Evolutionary conservation across 148 eudicot genomes (phyloP), one percentile per base, ranked within the genome.

Genomic region (Rhododendron henanense): DNA sequence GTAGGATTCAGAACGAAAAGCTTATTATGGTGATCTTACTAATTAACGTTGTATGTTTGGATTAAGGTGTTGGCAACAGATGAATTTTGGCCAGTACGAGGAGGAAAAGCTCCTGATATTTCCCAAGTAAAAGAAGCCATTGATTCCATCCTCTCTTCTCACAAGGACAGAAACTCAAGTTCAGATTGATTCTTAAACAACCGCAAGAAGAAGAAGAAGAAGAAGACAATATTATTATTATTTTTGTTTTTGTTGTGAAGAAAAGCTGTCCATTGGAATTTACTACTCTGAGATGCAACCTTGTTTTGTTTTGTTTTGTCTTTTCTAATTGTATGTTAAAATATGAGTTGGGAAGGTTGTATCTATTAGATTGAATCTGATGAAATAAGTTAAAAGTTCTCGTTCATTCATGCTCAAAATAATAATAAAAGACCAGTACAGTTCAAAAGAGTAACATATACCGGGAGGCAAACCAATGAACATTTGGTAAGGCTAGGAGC

Each of bases 111-210:
- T 25, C 98, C 98, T 0, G 94, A 97, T 45, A 92, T 94, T 6
- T 90, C 94, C 41, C 98, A 97, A 93, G 98, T 97, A 47, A 93
- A 88, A 86, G 98, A 97, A 83, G 98, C 98, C 88, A 94, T 97
- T 81, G 99, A 97, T 87, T 94, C 94, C 78, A 97, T 97, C 31
- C 91, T 97, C 67, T 91, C 94, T 37, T 88, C 98, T 73, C 96
- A 95, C 76, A 90, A 94, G 81, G 91, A 89, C 84, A 87, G 88
- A 85, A 88, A 86, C 77, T 93, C 93, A 37, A 89, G 83, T 81
- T 91, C 92, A 33, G 90, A 88, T 75, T 91, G 82, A 88, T 85
- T 78, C 31, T 39, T 55, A 6, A 71, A 25, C 28, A 39, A 0
- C n/a, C 18, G 47, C 28, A 45, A 50, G 47, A 25, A 69, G 14